phyloP scores from a whole-genome alignment of 805 yeast genomes.

The Aciculoconidium aculeatum region DNA sequence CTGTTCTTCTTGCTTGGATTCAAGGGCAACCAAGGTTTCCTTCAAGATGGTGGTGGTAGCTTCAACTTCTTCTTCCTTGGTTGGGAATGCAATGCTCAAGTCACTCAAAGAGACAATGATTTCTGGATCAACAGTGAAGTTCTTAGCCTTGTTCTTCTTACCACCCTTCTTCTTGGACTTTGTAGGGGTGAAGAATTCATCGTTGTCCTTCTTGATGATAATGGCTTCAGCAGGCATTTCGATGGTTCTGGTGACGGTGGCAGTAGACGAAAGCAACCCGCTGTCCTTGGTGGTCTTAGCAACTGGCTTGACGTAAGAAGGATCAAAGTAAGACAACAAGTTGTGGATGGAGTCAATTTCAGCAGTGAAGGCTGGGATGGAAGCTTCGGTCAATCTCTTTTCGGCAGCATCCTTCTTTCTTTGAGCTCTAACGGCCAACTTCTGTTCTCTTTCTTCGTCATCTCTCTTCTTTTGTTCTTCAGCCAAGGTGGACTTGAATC shows the following conservation, averaged over 20 bases:
- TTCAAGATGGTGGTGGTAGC: constrained; percentile 60
- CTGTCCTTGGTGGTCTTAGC: constrained; percentile 18
- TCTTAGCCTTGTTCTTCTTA: constrained; percentile 49
- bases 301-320: constrained; percentile 60
- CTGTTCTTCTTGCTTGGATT: constrained; percentile 70
- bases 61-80: constrained; percentile 64
- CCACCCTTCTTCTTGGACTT: constrained; percentile 40
- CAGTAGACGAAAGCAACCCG: constrained; percentile 13
- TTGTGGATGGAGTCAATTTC: constrained; percentile 76
- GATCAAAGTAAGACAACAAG: constrained; percentile 71
- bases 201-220: constrained; percentile 58
- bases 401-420: constrained; percentile 55
- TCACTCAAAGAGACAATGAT: constrained; percentile 71
- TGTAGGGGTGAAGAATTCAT: constrained; percentile 48
- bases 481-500: constrained; percentile 61
- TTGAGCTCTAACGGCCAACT: constrained; percentile 47
- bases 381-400: constrained; percentile 64
- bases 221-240: constrained; percentile 61
- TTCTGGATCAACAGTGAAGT: constrained; percentile 73
- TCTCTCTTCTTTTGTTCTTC: constrained; percentile 65
- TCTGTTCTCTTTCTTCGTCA: constrained; percentile 55
- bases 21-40: constrained; percentile 63
- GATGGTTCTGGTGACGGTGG: constrained; percentile 40
- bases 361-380: constrained; percentile 74
- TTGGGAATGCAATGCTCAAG: constrained; percentile 74